phyloP scores from a whole-genome alignment of 768 basidiomycete genomes.

The Agrocybe pediades region DNA sequence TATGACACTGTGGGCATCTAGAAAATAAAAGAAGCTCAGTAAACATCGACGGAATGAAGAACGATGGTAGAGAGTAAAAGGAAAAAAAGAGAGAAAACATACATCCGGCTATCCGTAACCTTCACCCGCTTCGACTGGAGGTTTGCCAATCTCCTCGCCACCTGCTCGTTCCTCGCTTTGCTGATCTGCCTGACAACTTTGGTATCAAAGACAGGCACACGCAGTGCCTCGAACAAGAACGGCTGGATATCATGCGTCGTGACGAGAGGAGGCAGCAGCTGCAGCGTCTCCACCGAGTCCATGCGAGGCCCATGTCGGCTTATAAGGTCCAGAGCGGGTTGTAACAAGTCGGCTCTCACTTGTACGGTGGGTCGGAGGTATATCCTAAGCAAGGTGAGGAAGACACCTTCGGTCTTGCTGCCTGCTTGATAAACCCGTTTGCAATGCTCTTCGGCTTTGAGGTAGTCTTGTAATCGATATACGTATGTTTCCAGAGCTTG shows the following conservation, averaged over 20 bases:
- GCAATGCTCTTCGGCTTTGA: slow-evolving; percentile 96
- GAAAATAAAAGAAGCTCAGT: slow-evolving; percentile 3
- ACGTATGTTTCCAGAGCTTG: slow-evolving; percentile 96
- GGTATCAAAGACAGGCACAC: slow-evolving; percentile 69
- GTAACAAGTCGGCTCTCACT: slow-evolving; percentile 57
- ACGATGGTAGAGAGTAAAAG: too few relatives aligned
- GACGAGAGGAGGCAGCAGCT: slow-evolving; percentile 89
- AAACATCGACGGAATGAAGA: too few relatives aligned
- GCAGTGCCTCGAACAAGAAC: slow-evolving; percentile 74
- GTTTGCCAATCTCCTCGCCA: slow-evolving; percentile 70
- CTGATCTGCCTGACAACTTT: slow-evolving; percentile 69
- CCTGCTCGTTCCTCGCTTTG: slow-evolving; percentile 77
- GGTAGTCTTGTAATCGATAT: slow-evolving; percentile 79
- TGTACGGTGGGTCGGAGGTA: slow-evolving; percentile 77
- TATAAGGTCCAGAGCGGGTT: slow-evolving; percentile 87
- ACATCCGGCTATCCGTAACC: slow-evolving; percentile 93
- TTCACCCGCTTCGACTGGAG: slow-evolving; percentile 84
- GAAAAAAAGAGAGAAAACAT: slow-evolving; percentile 32
- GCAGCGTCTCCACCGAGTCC: slow-evolving; percentile 79
- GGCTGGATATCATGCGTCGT: slow-evolving; percentile 76
- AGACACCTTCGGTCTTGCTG: slow-evolving; percentile 62
- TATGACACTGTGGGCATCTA: slow-evolving; percentile 96
- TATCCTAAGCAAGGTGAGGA: slow-evolving; percentile 81
- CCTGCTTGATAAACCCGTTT: slow-evolving; percentile 71
- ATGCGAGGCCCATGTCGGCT: slow-evolving; percentile 81